Base-by-base conservation (phyloP, 2,329 filamentous ascomycete genomes). In the Aspergillus hiratsukae region DNA sequence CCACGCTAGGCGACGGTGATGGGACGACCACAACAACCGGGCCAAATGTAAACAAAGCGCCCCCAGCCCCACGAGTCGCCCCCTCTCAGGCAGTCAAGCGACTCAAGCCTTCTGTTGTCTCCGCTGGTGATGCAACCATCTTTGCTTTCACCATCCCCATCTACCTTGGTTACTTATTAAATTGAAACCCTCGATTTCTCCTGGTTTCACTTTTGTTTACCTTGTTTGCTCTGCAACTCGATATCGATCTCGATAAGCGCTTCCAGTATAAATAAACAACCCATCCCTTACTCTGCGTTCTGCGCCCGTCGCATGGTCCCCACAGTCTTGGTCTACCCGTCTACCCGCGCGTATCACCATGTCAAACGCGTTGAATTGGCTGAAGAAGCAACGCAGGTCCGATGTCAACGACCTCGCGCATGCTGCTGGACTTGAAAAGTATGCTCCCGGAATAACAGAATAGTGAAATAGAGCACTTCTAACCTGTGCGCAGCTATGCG, bases 321-420 rank as follows among this genome's bases (percentile, higher is more conserved):
- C 76, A 79, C 79, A 78, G 81, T 74, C 62, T 63, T 61, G 67
- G 68, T 51, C 54, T 54, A 53, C 53, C 45, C 29, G 53, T 53
- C 45, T 25, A 49, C 51, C 49, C 57, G 56, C 53, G 56, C 59
- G 48, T 55, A 61, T 62, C 65, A 82, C 71, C 66, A 89, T 89
- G 86, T 85, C 85, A 60, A 76, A 77, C 66, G 77, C 76, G 64
- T 85, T 87, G 70, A 84, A 85, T 65, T 96, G 89, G 85, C 81
- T 96, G 71, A 83, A 87, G 74, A 82, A 83, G 73, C 89, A 94
- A 82, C 87, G 89, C 79, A 96, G 96, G 81, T 81, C 81, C 66
- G 90, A 93, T 62, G 83, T 96, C 55, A 74, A 85, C 65, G 87
- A 89, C 61, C 80, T 95, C 60, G 90, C 90, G 58, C 83, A 89